Evolutionary conservation across 768 basidiomycete species (phyloP).

Genomic region (Pulveroboletus sp.): DNA sequence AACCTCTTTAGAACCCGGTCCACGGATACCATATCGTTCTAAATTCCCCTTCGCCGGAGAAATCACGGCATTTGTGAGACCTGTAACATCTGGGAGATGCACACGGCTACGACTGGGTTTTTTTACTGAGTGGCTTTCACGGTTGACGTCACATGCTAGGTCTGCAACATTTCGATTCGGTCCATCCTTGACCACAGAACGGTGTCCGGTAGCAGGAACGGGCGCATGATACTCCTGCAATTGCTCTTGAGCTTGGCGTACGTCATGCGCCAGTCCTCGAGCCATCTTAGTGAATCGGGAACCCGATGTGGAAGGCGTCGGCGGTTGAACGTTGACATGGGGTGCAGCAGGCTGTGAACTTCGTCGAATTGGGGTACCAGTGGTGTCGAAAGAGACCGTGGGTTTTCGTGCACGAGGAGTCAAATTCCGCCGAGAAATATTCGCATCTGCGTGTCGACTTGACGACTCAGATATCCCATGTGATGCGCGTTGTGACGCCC

Average conservation of each 20-base stretch:
- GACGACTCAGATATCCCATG: constrained; percentile 10
- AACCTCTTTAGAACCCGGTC: constrained; percentile 48
- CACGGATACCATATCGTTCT: constrained; percentile 47
- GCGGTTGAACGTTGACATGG: constrained; percentile 51
- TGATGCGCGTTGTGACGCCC: constrained; percentile 19
- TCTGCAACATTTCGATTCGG: constrained; percentile 24
- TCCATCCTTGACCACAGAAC: constrained; percentile 20
- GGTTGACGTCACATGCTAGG: neutral
- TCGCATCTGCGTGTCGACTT: constrained; percentile 13
- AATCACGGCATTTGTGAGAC: constrained; percentile 71
- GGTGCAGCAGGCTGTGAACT: constrained; percentile 29
- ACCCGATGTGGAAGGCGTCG: constrained; percentile 51
- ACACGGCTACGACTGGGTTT: constrained; percentile 38
- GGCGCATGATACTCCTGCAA: constrained; percentile 8
- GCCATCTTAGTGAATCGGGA: constrained; percentile 63
- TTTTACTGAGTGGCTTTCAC: constrained; percentile 11
- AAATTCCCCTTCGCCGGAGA: constrained; percentile 59
- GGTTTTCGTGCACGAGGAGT: constrained; percentile 33
- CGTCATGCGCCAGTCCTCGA: constrained; percentile 49
- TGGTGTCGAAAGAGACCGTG: constrained; percentile 27
- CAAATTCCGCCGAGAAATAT: constrained; percentile 19
- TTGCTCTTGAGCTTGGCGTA: constrained; percentile 38
- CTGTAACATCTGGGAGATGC: constrained; percentile 79
- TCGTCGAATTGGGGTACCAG: constrained; percentile 25
- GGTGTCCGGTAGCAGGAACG: neutral